phyloP scores from a whole-genome alignment of 352 stramenopile genomes.

The Detonula confervacea region DNA sequence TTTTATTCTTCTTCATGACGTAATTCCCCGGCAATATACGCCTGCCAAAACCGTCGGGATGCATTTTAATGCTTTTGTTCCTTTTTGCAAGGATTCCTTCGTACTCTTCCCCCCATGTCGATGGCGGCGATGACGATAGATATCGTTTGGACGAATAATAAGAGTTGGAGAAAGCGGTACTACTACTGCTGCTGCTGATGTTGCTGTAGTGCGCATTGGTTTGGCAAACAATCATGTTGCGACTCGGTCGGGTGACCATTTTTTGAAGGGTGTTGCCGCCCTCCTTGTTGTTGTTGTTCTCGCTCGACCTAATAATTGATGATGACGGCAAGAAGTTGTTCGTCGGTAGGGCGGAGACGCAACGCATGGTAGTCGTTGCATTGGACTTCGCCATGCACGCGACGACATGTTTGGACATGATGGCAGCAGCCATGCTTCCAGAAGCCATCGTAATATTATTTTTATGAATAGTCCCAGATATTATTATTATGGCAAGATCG shows the following conservation, averaged over 20 bases:
- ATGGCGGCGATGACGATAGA: no score
- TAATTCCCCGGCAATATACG: slow-evolving; percentile 70
- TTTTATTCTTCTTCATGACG: slow-evolving; percentile 55
- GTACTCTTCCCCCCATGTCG: slow-evolving; percentile 35
- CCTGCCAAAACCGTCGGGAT: slow-evolving; percentile 58
- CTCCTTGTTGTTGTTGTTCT: no score
- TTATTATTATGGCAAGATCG: no score
- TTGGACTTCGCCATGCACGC: neutral
- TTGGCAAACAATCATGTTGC: no score
- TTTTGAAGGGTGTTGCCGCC: no score
- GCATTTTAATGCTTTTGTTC: slow-evolving; percentile 65
- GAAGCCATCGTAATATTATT: slow-evolving; percentile 1
- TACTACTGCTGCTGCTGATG: no score
- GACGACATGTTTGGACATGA: neutral
- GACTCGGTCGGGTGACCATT: no score
- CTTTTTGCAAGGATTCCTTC: slow-evolving; percentile 18
- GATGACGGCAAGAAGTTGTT: neutral
- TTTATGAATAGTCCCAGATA: no score
- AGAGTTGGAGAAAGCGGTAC: neutral
- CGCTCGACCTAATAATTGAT: no score
- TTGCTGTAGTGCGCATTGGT: no score
- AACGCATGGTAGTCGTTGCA: neutral
- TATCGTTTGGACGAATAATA: no score
- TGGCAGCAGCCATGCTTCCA: neutral
- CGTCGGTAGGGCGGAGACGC: neutral